Base-by-base conservation (phyloP, 352 stramenopile species). In the Peronospora belbahrii region DNA sequence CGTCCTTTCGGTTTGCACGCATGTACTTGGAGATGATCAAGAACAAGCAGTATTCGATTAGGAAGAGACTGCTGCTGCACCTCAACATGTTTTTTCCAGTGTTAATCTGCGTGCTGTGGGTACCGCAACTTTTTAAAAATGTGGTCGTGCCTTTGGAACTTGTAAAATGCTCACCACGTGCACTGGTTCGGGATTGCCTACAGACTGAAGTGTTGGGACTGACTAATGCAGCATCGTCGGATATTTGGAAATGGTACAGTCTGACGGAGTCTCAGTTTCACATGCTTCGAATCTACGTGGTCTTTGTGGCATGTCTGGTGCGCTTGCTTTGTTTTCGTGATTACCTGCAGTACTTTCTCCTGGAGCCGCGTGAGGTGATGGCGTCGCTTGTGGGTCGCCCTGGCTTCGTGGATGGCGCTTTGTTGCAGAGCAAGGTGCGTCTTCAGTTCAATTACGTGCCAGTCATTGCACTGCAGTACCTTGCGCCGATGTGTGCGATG, bases 381-480 rank as follows among this genome's bases (percentile, higher is more conserved):
- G 67, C 77, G 4, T 72, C 77, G 4, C 45, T 85, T 36, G 74
- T 88, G 8, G 43, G 53, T 18, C 67, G 69, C 6, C 61, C 62
- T 0, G 79, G 79, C 3, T 53, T 48, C 2, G 70, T 90, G 9
- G 70, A 86, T 37, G 77, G 75, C 1, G 54, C 63, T 17, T 42
- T 84, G 24, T 49, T 90, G 34, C 62, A 87, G 53, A 78, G 56
- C 46, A 85, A 85, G 38, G 70, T 87, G 17, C 70, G 77, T 38
- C 61, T 90, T 33, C 79, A 87, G 59, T 88, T 90, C 61, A 85
- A 85, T 62, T 90, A 88, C 49, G 52, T 81, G 8, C 79, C 79
- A 13, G 78, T 90, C 48, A 78, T 90, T 42, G 71, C 75, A 4
- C 55, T 90, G 27, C 79, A 90, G 58, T 90, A 85, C 56, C 52